These are phyloP conservation scores for Paracorniculantispora psalliotae DNA, from an alignment of 2,329 filamentous ascomycete species.

Conservation along the genomic window DNA sequence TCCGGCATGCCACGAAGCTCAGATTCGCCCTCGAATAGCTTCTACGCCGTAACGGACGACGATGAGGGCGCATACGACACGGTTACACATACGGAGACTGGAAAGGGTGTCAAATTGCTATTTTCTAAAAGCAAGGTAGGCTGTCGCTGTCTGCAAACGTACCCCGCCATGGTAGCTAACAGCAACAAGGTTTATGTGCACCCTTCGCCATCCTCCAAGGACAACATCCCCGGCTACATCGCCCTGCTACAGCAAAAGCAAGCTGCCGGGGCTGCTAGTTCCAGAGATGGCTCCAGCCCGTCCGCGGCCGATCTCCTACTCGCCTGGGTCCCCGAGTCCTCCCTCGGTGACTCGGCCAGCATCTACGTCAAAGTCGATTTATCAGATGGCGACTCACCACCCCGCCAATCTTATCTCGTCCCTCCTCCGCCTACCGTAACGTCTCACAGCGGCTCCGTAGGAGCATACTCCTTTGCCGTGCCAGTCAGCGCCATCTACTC, in stretches of 20 bases:
- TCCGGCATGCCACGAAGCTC: background rate
- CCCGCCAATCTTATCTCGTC: slow-evolving; percentile 83
- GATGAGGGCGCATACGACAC: slow-evolving; percentile 95
- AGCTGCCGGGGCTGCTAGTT: slow-evolving; percentile 31
- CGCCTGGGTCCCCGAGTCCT: slow-evolving; percentile 88
- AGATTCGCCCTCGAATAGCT: slow-evolving; percentile 73
- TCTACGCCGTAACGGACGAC: slow-evolving; percentile 94
- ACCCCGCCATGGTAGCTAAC: slow-evolving; percentile 15
- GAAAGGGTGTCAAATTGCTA: slow-evolving; percentile 84
- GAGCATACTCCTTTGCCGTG: slow-evolving; percentile 85
- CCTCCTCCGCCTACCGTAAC: slow-evolving; percentile 85
- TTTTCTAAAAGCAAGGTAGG: slow-evolving; percentile 98
- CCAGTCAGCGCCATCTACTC: slow-evolving; percentile 89
- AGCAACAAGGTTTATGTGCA: slow-evolving; percentile 82
- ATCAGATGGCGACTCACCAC: slow-evolving; percentile 72
- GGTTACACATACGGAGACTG: slow-evolving; percentile 72
- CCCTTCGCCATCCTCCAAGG: slow-evolving; percentile 84
- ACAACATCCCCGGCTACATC: slow-evolving; percentile 93
- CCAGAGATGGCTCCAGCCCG: slow-evolving; percentile 35
- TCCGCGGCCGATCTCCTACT: slow-evolving; percentile 72
- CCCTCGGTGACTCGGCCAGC: slow-evolving; percentile 77
- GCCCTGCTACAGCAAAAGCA: slow-evolving; percentile 88
- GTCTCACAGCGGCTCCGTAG: slow-evolving; percentile 63
- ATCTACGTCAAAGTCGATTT: slow-evolving; percentile 96
- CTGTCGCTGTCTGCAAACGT: slow-evolving; percentile 28